phyloP scores from a whole-genome alignment of 1,139 yeast species.

The Scheffersomyces parashehatae region DNA sequence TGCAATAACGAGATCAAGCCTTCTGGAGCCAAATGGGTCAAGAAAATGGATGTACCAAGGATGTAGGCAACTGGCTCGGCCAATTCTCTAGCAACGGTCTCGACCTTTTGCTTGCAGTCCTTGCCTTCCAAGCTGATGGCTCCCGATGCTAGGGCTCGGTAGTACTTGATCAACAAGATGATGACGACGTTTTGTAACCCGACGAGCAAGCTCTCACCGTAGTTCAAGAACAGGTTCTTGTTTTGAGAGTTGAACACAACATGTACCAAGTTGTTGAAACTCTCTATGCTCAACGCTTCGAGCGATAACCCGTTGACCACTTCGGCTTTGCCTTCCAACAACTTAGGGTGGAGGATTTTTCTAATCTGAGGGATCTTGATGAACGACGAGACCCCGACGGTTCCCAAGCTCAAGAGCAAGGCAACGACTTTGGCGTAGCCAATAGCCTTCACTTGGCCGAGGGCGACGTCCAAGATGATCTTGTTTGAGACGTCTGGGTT shows the following conservation, averaged over 20 bases:
- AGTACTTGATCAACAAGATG: constrained; percentile 39
- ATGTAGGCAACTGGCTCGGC: constrained; percentile 29
- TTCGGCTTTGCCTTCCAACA: constrained; percentile 25
- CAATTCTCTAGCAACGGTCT: constrained; percentile 3
- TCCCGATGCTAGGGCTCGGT: constrained; percentile 27
- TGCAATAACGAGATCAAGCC: constrained; percentile 39
- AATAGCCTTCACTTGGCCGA: constrained; percentile 35
- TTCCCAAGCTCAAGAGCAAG: constrained; percentile 33
- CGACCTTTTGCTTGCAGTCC: constrained; percentile 15
- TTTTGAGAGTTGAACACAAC: constrained; percentile 41
- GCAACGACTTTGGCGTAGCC: constrained; percentile 41
- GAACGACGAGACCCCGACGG: constrained; percentile 44
- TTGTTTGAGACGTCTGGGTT: constrained; percentile 45
- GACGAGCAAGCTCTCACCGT: constrained; percentile 44
- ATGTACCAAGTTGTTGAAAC: constrained; percentile 41
- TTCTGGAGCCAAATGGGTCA: constrained; percentile 35
- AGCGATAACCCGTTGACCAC: constrained; percentile 44
- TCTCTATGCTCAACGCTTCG: constrained; percentile 39
- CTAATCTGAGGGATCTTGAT: constrained; percentile 46
- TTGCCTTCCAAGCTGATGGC: constrained; percentile 12
- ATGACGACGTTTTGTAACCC: constrained; percentile 44
- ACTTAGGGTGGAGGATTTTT: constrained; percentile 33
- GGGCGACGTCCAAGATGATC: constrained; percentile 40
- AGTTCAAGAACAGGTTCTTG: constrained; percentile 37
- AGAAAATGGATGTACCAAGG: constrained; percentile 27